A percentile compares a stretch with the other conserved stretches of the same genome.
Evolutionary conservation across 1,284 basidiomycete genomes (phyloP).

Genomic region (Cryptococcus floricola): DNA sequence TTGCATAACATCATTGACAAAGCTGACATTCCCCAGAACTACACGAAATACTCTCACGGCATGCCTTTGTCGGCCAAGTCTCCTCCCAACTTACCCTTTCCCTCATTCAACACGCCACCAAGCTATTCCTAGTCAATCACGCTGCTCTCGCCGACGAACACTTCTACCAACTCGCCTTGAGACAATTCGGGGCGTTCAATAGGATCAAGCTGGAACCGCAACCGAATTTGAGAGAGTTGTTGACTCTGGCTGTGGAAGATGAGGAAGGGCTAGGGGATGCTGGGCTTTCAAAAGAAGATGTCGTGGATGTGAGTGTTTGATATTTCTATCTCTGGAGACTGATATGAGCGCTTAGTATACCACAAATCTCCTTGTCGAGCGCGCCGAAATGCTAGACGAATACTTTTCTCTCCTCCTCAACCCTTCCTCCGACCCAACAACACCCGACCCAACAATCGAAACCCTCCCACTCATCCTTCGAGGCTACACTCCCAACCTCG

Average conservation of each 20-base stretch:
- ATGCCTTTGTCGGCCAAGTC: slow-evolving; percentile 90
- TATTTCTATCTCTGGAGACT: neutral
- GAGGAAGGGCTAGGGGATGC: slow-evolving; percentile 53
- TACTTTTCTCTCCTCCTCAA: slow-evolving; percentile 78
- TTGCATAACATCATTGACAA: neutral
- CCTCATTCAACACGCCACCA: slow-evolving; percentile 81
- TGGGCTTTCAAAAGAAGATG: slow-evolving; percentile 50
- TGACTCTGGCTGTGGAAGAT: slow-evolving; percentile 73
- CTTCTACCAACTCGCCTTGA: slow-evolving; percentile 88
- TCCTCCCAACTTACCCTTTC: slow-evolving; percentile 71
- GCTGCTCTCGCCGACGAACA: slow-evolving; percentile 78
- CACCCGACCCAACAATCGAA: slow-evolving; percentile 61
- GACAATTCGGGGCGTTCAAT: slow-evolving; percentile 83
- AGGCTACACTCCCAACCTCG: slow-evolving; percentile 79
- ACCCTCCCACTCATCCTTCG: slow-evolving; percentile 75
- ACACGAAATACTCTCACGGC: slow-evolving; percentile 75
- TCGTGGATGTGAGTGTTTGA: slow-evolving; percentile 61
- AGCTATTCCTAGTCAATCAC: slow-evolving; percentile 85
- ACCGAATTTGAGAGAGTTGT: slow-evolving; percentile 64
- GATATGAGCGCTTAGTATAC: slow-evolving; percentile 23
- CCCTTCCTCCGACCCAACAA: slow-evolving; percentile 11
- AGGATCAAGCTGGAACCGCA: slow-evolving; percentile 77
- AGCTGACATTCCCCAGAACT: slow-evolving; percentile 57
- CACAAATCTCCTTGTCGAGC: slow-evolving; percentile 44
- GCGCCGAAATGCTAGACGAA: slow-evolving; percentile 82